Percentiles rank a stretch among this genome's conserved stretches.
These are phyloP conservation scores for Lepidium africanum DNA, from an alignment of 345 rosid genomes.

Conservation along the genomic window DNA sequence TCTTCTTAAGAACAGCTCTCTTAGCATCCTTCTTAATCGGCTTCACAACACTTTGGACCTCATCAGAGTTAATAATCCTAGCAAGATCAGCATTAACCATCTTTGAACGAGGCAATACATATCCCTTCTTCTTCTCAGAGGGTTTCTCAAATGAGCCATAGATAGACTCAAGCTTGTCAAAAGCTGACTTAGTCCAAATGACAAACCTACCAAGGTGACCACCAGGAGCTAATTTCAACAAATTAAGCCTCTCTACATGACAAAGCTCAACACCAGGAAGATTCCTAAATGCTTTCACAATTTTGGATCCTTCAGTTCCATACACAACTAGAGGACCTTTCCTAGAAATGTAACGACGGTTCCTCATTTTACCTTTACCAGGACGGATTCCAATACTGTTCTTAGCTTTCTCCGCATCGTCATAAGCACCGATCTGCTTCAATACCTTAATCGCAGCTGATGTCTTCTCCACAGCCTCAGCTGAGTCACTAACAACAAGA, in stretches of 20 bases:
- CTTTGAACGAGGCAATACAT: constrained; percentile 76
- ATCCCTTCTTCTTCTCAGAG: constrained; percentile 89
- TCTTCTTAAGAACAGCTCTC: constrained; percentile 87
- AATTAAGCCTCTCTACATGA: constrained; percentile 73
- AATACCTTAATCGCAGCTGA: constrained; percentile 69
- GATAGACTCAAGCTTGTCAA: constrained; percentile 84
- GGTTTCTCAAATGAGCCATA: constrained; percentile 79
- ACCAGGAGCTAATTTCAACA: constrained; percentile 91
- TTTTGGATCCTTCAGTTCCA: constrained; percentile 71
- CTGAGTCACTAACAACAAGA: constrained; percentile 64
- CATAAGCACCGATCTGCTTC: constrained; percentile 78
- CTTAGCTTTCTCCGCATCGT: constrained; percentile 90
- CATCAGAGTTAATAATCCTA: constrained; percentile 91
- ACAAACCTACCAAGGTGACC: constrained; percentile 93
- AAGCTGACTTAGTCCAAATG: constrained; percentile 93
- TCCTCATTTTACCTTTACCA: constrained; percentile 91
- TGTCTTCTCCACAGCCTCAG: constrained; percentile 73
- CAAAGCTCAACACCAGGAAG: constrained; percentile 92
- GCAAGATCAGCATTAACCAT: constrained; percentile 95
- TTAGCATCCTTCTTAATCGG: constrained; percentile 64
- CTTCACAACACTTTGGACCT: constrained; percentile 85
- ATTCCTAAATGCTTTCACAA: constrained; percentile 88
- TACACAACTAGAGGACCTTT: constrained; percentile 90
- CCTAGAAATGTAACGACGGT: constrained; percentile 73
- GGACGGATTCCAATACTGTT: constrained; percentile 75